Evolutionary conservation across 495 filamentous ascomycete genomes (phyloP).

Genomic region (Neurospora terricola): DNA sequence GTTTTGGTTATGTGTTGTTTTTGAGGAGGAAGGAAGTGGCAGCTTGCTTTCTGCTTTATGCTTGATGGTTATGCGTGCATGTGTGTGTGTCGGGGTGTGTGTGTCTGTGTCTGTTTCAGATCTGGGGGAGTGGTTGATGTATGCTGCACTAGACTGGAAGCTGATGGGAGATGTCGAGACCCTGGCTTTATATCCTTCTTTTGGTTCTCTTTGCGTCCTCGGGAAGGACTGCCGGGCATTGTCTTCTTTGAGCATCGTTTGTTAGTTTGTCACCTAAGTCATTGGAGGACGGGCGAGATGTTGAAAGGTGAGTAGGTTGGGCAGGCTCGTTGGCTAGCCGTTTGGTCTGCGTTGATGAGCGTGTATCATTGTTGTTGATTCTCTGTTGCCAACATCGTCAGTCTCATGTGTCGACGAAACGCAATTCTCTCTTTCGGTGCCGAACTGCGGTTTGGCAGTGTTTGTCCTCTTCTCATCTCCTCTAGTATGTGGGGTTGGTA

Average conservation of each 20-base stretch:
- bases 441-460: neutral
- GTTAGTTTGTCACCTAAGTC: neutral
- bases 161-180: neutral
- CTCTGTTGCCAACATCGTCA: neutral
- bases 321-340: neutral
- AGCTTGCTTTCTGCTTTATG: neutral
- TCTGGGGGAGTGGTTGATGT: neutral
- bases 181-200: neutral
- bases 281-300: neutral
- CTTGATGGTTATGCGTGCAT: neutral
- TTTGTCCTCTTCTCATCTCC: neutral
- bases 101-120: neutral
- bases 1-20: neutral
- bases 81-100: neutral
- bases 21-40: neutral
- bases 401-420: neutral
- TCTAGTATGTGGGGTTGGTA: neutral
- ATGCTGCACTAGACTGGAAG: neutral
- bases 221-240: neutral
- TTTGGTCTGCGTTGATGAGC: neutral
- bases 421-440: neutral
- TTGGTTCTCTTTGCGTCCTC: neutral
- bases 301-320: neutral
- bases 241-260: neutral
- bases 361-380: neutral